Evolutionary conservation across 306 rosid genomes (phyloP), one percentile per base, ranked within the genome.

Genomic region (Vigna unguiculata): DNA sequence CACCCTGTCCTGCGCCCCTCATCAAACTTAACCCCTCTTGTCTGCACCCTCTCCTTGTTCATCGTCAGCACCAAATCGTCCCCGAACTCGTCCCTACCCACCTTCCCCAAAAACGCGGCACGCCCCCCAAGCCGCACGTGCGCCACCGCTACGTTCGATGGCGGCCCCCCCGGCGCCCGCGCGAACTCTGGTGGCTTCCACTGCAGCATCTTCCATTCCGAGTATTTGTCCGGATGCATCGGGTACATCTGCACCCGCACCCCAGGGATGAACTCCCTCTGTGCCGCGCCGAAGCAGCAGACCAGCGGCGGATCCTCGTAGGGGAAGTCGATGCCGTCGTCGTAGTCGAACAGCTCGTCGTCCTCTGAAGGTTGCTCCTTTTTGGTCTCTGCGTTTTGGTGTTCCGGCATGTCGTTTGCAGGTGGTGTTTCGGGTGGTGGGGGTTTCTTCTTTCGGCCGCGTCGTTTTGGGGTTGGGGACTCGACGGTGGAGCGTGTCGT

Each of bases 111-210:
- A 9, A 95, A 85, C 20, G 99, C 97, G 1, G 97, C 91, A 13
- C 99, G 83, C 9, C 99, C 99, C 1, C 99, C 97, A 0, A 95
- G 97, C 88, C 97, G 80, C n/a, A 74, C 96, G 72, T 91, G 97
- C 0, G 98, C 86, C 48, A 95, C 90, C 0, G 99, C 98, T 52
- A 95, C 99, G 46, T 95, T 92, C 2, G 97, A 91, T 2, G 89
- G 83, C 0, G 93, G 85, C 1, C 97, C 93, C 0, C 97, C 98
- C 0, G 96, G 93, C 1, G 97, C 99, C 11, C 97, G 84, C 11
- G 85, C 95, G 38, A 88, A 92, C 78, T 95, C 99, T 32, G 99
- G 99, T 0, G 97, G 96, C 75, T 92, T 91, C 99, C 99, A 95
- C 77, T 95, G 99, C 16, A 92, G 86, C 97, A 90, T 95, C 73